These are phyloP conservation scores for Carallia brachiata DNA, from an alignment of 345 rosid species.

Conservation along the genomic window DNA sequence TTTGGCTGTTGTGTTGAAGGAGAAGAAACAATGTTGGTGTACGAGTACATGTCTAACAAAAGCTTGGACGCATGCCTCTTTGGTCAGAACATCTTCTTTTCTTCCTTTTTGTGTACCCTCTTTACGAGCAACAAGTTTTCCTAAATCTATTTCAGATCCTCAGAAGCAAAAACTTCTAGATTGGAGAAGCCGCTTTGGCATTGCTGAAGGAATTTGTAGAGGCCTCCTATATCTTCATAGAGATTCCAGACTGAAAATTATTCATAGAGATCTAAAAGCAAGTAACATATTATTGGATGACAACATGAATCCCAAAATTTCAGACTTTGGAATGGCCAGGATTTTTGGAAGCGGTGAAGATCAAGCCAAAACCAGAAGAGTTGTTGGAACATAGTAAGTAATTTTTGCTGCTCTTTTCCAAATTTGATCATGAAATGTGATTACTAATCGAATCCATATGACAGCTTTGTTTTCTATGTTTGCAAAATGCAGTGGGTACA, in stretches of 20 bases:
- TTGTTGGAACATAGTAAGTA: slow-evolving; percentile 71
- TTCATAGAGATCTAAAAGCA: slow-evolving; percentile 68
- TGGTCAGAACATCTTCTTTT: slow-evolving; percentile 4
- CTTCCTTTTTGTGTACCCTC: too few species aligned
- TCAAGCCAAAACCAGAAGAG: slow-evolving; percentile 48
- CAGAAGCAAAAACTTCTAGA: slow-evolving; percentile 37
- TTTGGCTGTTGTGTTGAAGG: slow-evolving; percentile 20
- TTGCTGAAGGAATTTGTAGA: slow-evolving; percentile 55
- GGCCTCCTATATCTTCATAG: slow-evolving; percentile 68
- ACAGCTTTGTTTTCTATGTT: neutral
- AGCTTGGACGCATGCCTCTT: slow-evolving; percentile 22
- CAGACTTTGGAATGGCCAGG: slow-evolving; percentile 70
- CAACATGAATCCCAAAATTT: slow-evolving; percentile 50
- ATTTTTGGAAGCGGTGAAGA: slow-evolving; percentile 49
- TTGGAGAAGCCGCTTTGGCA: slow-evolving; percentile 57
- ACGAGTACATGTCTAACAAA: slow-evolving; percentile 24
- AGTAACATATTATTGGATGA: slow-evolving; percentile 58
- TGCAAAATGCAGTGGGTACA: slow-evolving; percentile 49
- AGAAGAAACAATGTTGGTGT: slow-evolving; percentile 17
- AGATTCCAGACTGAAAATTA: slow-evolving; percentile 71
- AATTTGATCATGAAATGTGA: neutral
- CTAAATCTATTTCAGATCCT: slow-evolving; percentile 33
- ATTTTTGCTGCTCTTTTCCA: neutral
- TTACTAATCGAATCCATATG: neutral
- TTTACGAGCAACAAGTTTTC: too few species aligned